These are phyloP conservation scores for Vanrija humicola DNA, from an alignment of 1,284 basidiomycete genomes.

Conservation along the genomic window DNA sequence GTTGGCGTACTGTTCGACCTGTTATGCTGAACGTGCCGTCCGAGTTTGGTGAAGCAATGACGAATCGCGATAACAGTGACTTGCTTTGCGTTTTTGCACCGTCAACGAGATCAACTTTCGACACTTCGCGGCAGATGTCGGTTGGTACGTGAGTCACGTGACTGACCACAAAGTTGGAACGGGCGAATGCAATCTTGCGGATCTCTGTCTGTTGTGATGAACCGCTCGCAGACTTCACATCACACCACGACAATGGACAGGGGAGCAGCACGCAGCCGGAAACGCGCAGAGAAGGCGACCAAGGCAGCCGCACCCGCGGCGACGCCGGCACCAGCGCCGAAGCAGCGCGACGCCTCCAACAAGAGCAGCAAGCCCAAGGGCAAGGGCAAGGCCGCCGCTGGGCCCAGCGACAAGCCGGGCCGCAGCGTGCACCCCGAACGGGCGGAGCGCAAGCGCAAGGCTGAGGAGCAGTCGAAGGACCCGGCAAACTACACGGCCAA, in stretches of 20 bases:
- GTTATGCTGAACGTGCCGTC: neutral
- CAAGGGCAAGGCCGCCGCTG: neutral
- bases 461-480: constrained; percentile 14
- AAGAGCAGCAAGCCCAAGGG: neutral
- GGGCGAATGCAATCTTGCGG: neutral
- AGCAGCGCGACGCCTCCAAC: neutral
- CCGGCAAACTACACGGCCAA: constrained; percentile 39
- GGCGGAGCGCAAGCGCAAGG: constrained; percentile 1
- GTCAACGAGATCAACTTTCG: neutral
- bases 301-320: neutral
- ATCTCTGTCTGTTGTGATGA: neutral
- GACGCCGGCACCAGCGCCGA: neutral
- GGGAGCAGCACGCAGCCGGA: constrained; percentile 43
- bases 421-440: constrained; percentile 1
- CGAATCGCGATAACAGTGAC: neutral
- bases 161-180: neutral
- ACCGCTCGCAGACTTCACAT: too few species aligned
- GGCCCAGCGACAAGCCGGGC: neutral
- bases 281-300: constrained; percentile 15
- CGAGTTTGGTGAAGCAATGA: neutral
- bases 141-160: neutral
- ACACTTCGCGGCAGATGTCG: neutral
- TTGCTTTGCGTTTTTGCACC: neutral
- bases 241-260: constrained; percentile 30
- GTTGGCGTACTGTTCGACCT: neutral